Base-by-base conservation (phyloP, 306 rosid species). In the Vicia villosa region DNA sequence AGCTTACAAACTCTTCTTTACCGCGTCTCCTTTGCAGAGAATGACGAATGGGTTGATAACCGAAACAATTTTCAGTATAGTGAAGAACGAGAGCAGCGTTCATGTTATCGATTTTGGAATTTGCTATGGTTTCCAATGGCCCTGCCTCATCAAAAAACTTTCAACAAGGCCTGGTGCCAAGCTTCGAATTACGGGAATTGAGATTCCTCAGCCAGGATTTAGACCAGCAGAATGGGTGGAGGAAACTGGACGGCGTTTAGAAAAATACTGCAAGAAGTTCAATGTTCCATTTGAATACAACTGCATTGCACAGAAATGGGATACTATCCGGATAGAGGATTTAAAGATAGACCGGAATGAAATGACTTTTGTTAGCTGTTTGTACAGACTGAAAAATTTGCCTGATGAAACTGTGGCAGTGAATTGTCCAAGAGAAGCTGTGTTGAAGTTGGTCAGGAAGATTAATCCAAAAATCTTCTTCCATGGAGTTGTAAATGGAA, bases 71-170 rank as follows among this genome's bases (percentile, higher is more conserved):
- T 0, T 38, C 37, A 82, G 71, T 4, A 74, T 62, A 46, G 74
- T 84, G 19, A 42, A 69, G 52, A 70, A 83, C 37, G 90, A 78
- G 74, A 43, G 71, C 13, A 69, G 72, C 8, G 67, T 87, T 42
- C 97, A 91, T 62, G 28, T 92, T 4, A 83, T 89, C 76, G 90
- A 89, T 71, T 87, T 91, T 47, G 97, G 97, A 15, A 80, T 91
- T 52, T 83, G 79, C 63, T 88, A 91, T 54, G 97, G 96, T 63
- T 88, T 71, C 72, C 92, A 91, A 28, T 91, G 97, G 97, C 96
- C 97, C 0, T 85, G 83, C 81, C 91, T 91, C 8, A 78, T 91
- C 69, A 80, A 83, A 5, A 45, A 0, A 16, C 89, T 91, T 50
- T 75, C 96, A 5, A 19, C 43, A 30, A 80, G 87, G 41, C 67